A percentile compares a stretch with the other conserved stretches of the same genome.
These are phyloP conservation scores for Leishmania braziliensis DNA, from an alignment of 208 protist genomes.

Conservation along the genomic window DNA sequence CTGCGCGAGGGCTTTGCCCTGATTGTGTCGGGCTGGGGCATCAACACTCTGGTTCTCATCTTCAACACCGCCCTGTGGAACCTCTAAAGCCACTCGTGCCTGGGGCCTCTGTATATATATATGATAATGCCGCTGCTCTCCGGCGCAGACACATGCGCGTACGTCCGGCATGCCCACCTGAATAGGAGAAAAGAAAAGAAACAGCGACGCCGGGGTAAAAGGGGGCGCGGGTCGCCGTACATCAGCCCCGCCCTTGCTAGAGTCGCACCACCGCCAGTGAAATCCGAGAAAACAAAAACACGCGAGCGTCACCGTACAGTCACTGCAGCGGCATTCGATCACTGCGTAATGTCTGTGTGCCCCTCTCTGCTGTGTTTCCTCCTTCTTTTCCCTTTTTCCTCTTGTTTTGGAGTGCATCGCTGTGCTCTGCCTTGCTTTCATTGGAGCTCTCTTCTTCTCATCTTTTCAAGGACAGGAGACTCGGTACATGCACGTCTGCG, in stretches of 20 bases:
- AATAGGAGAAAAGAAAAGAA: background rate
- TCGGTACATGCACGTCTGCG: too few relatives aligned
- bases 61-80: slow-evolving; percentile 36
- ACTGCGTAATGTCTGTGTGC: background rate
- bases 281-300: background rate
- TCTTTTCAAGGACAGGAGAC: slow-evolving; percentile 4
- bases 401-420: background rate
- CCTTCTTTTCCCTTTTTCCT: background rate
- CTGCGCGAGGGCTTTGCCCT: slow-evolving; percentile 40
- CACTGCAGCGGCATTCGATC: background rate
- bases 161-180: background rate
- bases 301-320: background rate
- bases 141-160: background rate
- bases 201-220: background rate
- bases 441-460: background rate
- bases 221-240: background rate
- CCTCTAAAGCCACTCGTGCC: background rate
- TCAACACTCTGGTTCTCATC: slow-evolving; percentile 31
- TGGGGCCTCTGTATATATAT: background rate
- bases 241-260: background rate
- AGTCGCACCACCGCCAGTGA: background rate
- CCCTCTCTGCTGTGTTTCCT: background rate
- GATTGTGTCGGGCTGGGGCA: slow-evolving; percentile 34
- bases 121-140: background rate
- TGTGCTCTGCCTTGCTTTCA: too few relatives aligned